Evolutionary conservation across 1,284 basidiomycete species (phyloP).

Genomic region (Pulveroboletus sp.): DNA sequence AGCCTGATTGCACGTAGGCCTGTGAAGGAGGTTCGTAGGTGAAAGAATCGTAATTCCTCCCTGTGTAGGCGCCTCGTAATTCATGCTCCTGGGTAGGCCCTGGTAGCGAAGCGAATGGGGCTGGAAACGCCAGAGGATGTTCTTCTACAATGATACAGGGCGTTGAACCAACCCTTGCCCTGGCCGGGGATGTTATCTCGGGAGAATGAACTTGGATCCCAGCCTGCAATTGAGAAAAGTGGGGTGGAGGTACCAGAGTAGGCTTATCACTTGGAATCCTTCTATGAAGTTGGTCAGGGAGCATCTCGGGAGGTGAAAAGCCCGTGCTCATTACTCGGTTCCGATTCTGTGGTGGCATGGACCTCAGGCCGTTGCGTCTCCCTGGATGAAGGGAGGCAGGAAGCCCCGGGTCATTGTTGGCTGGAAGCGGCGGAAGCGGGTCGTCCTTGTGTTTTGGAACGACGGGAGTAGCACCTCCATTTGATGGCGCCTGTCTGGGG

Average conservation of each 20-base stretch:
- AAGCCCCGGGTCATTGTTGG: slow-evolving; percentile 27
- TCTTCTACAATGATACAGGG: slow-evolving; percentile 25
- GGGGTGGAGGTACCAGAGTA: neutral
- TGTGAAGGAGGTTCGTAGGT: slow-evolving; percentile 6
- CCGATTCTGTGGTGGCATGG: slow-evolving; percentile 28
- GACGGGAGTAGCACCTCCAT: neutral
- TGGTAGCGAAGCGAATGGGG: neutral
- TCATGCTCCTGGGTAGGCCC: slow-evolving; percentile 4
- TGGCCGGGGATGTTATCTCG: neutral
- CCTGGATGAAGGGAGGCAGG: slow-evolving; percentile 49
- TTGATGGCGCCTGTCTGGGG: slow-evolving; percentile 5
- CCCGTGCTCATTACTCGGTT: slow-evolving; percentile 12
- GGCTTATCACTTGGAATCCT: slow-evolving; percentile 19
- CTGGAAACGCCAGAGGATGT: slow-evolving; percentile 11
- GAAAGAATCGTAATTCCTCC: slow-evolving; percentile 4
- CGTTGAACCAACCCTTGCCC: neutral
- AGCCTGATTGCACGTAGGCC: slow-evolving; percentile 14
- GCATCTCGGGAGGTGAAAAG: slow-evolving; percentile 8
- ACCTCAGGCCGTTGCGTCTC: slow-evolving; percentile 26
- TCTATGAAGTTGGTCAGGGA: slow-evolving; percentile 13
- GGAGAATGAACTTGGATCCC: slow-evolving; percentile 11
- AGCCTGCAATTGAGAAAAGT: slow-evolving; percentile 12
- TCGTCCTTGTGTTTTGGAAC: slow-evolving; percentile 19
- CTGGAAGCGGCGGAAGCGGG: slow-evolving; percentile 43
- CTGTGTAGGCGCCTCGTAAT: neutral